Percentiles rank a stretch among this genome's conserved stretches.
Evolutionary conservation across 148 eudicot species (phyloP).

Genomic region (Nepenthes mirabilis): DNA sequence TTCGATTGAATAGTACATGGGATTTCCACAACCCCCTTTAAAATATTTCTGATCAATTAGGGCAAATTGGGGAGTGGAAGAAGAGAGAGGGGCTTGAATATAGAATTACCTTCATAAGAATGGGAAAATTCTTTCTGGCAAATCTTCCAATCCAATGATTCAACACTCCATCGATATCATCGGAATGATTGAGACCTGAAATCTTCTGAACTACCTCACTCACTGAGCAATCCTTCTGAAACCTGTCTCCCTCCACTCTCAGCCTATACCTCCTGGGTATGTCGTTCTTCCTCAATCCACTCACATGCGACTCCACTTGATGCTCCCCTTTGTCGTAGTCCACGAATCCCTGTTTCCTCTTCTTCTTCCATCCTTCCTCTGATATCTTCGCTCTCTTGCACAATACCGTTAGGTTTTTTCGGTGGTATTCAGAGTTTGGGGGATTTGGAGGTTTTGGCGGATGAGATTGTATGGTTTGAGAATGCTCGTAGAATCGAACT

Average conservation of each 20-base stretch:
- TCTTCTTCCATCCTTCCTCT: conserved; percentile 32
- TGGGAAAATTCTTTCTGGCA: conserved; percentile 63
- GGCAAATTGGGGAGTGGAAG: not conserved
- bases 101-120: conserved; percentile 48
- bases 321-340: conserved; percentile 62
- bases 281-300: conserved; percentile 54
- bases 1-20: no score
- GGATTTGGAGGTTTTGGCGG: not conserved
- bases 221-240: conserved; percentile 83
- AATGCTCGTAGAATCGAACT: no score
- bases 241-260: conserved; percentile 48
- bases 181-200: conserved; percentile 21
- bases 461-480: no score
- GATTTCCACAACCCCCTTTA: not conserved
- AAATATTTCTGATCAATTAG: not conserved
- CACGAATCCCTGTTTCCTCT: conserved; percentile 45
- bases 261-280: conserved; percentile 41
- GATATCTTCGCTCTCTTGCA: conserved; percentile 22
- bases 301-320: conserved; percentile 30
- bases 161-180: conserved; percentile 57
- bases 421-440: not conserved
- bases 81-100: not conserved
- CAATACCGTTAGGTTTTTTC: conserved; percentile 6
- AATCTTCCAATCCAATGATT: conserved; percentile 89
- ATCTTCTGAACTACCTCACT: conserved; percentile 54